Evolutionary conservation across 768 basidiomycete species (phyloP).

Genomic region (Tulasnella sp.): DNA sequence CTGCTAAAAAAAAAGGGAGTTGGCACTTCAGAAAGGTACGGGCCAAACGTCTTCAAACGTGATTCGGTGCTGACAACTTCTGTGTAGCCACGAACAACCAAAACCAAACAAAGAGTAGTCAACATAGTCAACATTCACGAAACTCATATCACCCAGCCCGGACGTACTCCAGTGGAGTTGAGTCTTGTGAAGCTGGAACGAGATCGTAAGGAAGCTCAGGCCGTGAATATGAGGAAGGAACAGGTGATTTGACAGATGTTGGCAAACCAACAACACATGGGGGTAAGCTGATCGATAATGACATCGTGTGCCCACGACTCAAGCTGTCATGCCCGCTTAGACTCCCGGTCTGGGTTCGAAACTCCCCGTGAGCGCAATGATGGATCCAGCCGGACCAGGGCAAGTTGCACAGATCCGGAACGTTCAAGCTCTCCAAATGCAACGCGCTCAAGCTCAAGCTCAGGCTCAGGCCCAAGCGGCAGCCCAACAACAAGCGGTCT

Average conservation of each 20-base stretch:
- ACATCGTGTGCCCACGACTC: neutral
- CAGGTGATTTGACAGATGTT: neutral
- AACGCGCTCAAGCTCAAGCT: conserved; percentile 8
- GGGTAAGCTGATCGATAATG: neutral
- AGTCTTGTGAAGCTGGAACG: conserved; percentile 7
- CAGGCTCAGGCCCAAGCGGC: neutral
- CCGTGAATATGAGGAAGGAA: neutral
- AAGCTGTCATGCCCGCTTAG: neutral
- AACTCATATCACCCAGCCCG: conserved; percentile 1
- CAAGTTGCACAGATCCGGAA: conserved; percentile 11
- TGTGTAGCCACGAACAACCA: neutral
- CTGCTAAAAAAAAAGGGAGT: conserved; percentile 17
- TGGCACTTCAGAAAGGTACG: conserved; percentile 4
- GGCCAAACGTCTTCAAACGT: neutral
- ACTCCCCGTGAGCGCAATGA: conserved; percentile 1
- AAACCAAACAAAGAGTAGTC: conserved; percentile 1
- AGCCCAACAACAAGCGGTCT: neutral
- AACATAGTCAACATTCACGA: conserved; percentile 1
- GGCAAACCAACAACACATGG: neutral
- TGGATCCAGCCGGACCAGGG: neutral
- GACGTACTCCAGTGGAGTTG: conserved; percentile 8
- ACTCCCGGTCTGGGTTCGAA: neutral
- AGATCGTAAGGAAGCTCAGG: neutral
- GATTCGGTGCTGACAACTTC: neutral
- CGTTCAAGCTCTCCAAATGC: conserved; percentile 3